Evolutionary conservation across 768 basidiomycete species (phyloP).

Genomic region (Tephrocybe rancida): DNA sequence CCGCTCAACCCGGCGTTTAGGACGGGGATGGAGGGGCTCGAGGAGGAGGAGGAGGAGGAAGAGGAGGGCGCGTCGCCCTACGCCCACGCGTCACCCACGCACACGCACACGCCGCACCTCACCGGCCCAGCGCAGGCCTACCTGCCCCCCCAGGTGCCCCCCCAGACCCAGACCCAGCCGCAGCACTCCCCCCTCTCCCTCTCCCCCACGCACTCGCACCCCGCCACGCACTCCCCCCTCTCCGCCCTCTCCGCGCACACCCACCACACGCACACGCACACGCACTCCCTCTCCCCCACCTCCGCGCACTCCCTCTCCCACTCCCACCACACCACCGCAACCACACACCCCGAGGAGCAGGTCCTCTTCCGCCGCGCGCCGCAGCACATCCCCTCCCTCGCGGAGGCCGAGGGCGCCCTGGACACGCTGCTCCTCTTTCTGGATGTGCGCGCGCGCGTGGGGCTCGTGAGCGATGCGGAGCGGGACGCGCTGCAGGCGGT

Average conservation of each 20-base stretch:
- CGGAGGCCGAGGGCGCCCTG: conserved; percentile 56
- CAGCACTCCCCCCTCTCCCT: not conserved
- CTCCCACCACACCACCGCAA: too few species aligned
- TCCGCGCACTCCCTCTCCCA: too few species aligned
- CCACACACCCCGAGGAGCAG: not conserved
- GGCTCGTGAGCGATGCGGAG: conserved; percentile 33
- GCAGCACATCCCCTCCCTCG: conserved; percentile 35
- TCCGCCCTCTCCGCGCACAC: not conserved
- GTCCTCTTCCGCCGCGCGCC: not conserved
- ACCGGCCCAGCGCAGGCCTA: conserved; percentile 1
- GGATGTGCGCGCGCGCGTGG: conserved; percentile 33
- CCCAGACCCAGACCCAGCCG: conserved; percentile 27
- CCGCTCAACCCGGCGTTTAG: too few species aligned
- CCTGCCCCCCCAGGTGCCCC: conserved; percentile 22
- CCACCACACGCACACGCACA: not conserved
- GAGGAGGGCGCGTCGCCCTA: not conserved
- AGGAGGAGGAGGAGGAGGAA: too few species aligned
- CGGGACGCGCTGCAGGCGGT: conserved; percentile 45
- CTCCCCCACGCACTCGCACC: not conserved
- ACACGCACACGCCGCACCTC: conserved; percentile 1
- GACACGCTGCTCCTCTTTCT: conserved; percentile 56
- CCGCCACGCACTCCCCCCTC: not conserved
- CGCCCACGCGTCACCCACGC: conserved; percentile 6
- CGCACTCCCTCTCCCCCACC: too few species aligned
- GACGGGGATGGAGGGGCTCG: too few species aligned